Conservation (phyloP, 1,139 yeast genomes). For the Pichia sp. region DNA sequence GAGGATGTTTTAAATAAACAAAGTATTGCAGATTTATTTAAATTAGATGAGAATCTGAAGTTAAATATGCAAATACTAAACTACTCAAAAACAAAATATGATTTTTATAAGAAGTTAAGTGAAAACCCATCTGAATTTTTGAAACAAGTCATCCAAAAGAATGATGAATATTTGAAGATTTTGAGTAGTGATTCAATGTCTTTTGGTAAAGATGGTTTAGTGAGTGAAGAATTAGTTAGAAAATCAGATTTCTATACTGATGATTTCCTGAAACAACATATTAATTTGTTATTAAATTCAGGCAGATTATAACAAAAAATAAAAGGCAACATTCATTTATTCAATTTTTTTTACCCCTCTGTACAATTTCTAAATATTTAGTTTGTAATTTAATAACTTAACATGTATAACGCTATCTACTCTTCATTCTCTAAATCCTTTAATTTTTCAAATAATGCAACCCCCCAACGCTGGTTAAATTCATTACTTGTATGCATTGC, state of each 20-base stretch:
- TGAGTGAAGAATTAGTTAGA: constrained; percentile 85
- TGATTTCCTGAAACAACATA: constrained; percentile 67
- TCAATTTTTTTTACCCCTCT: neutral
- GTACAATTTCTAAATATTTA: neutral
- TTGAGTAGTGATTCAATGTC: constrained; percentile 73
- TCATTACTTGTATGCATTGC: constrained; percentile 16
- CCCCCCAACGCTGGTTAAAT: constrained; percentile 19
- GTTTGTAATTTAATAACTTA: neutral
- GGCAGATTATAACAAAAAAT: constrained; percentile 32
- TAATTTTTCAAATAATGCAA: constrained; percentile 13
- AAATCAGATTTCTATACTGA: constrained; percentile 75
- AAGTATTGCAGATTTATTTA: constrained; percentile 33
- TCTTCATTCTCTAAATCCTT: constrained; percentile 6
- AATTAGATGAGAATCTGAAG: constrained; percentile 42
- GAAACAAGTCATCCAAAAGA: constrained; percentile 35
- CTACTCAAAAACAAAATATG: constrained; percentile 52
- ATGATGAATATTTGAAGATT: constrained; percentile 59
- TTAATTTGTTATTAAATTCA: constrained; percentile 61
- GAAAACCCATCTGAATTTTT: constrained; percentile 74
- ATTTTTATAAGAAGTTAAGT: constrained; percentile 68
- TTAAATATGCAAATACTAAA: constrained; percentile 48
- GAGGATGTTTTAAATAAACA: constrained; percentile 27
- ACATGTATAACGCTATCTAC: neutral
- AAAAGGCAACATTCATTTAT: constrained; percentile 1
- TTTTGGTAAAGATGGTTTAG: constrained; percentile 77